phyloP scores from a whole-genome alignment of 1,284 basidiomycete genomes.

The Ganoderma multipileum region DNA sequence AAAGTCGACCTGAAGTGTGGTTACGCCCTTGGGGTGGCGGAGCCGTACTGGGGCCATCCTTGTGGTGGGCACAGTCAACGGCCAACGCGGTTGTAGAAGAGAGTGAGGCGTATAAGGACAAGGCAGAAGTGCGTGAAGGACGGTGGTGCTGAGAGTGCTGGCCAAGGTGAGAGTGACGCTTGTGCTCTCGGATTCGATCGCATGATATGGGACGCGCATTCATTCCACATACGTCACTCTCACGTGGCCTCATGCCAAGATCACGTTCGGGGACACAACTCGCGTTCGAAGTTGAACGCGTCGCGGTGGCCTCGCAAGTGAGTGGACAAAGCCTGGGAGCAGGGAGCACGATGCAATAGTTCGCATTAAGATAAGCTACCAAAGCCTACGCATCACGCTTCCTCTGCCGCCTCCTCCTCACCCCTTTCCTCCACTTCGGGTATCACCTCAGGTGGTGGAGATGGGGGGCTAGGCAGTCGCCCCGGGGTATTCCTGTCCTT shows the following conservation, averaged over 20 bases:
- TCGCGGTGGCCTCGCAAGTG: background rate
- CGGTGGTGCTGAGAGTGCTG: background rate
- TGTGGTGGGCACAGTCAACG: background rate
- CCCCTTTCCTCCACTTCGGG: constrained; percentile 5
- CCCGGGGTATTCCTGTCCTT: background rate
- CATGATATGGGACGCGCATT: constrained; percentile 17
- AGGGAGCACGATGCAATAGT: background rate
- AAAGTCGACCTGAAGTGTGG: constrained; percentile 76
- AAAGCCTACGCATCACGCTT: constrained; percentile 2
- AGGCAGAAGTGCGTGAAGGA: background rate
- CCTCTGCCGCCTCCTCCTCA: background rate
- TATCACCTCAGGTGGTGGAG: background rate
- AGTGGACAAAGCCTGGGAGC: background rate
- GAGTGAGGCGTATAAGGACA: background rate
- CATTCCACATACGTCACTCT: constrained; percentile 17
- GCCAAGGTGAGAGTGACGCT: background rate
- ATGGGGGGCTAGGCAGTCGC: background rate
- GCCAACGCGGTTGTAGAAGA: background rate
- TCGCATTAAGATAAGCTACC: background rate
- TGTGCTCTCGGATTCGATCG: constrained; percentile 17
- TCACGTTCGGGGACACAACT: constrained; percentile 21
- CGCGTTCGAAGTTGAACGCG: background rate
- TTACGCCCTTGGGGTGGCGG: constrained; percentile 82
- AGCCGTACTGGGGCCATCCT: constrained; percentile 74
- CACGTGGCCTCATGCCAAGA: constrained; percentile 11